Conservation (phyloP, 2,329 filamentous ascomycete species). For the Acarospora socialis region DNA sequence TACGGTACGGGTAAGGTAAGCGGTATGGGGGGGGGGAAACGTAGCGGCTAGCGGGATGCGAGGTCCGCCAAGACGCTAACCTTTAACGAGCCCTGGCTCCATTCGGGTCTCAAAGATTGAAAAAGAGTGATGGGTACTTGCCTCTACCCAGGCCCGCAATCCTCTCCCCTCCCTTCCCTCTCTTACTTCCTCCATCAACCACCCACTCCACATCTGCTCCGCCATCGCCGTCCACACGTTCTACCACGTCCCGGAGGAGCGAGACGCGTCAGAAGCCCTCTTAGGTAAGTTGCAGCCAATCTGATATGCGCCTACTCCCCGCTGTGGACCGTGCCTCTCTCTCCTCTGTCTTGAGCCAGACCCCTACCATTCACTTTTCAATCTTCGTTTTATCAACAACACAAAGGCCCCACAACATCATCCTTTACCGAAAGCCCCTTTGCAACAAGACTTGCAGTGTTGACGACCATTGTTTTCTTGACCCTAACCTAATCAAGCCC, state of each 20-base stretch:
- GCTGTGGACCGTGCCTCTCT: conserved; percentile 4
- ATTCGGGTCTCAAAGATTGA: too few relatives aligned
- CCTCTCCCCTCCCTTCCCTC: conserved; percentile 13
- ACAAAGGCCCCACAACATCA: too few relatives aligned
- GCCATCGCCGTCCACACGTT: conserved; percentile 3
- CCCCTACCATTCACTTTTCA: too few relatives aligned
- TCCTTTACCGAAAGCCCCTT: too few relatives aligned
- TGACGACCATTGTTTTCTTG: too few relatives aligned
- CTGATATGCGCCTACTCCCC: conserved; percentile 10
- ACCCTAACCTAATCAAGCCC: too few relatives aligned
- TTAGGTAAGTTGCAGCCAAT: neutral
- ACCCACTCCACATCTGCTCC: conserved; percentile 10
- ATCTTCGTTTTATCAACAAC: too few relatives aligned
- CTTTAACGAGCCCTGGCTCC: too few relatives aligned
- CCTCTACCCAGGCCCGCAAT: conserved; percentile 22
- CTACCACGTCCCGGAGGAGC: conserved; percentile 6
- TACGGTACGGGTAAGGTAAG: conserved; percentile 17
- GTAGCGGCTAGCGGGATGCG: too few relatives aligned
- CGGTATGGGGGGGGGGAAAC: conserved; percentile 22
- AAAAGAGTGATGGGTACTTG: too few relatives aligned
- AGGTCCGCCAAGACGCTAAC: too few relatives aligned
- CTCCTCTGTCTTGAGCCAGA: conserved; percentile 2
- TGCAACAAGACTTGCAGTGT: too few relatives aligned
- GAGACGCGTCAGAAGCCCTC: conserved; percentile 7
- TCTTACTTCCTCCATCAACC: conserved; percentile 12